Conservation (phyloP, 176 grass and related monocot genomes). For the Phoenix dactylifera region DNA sequence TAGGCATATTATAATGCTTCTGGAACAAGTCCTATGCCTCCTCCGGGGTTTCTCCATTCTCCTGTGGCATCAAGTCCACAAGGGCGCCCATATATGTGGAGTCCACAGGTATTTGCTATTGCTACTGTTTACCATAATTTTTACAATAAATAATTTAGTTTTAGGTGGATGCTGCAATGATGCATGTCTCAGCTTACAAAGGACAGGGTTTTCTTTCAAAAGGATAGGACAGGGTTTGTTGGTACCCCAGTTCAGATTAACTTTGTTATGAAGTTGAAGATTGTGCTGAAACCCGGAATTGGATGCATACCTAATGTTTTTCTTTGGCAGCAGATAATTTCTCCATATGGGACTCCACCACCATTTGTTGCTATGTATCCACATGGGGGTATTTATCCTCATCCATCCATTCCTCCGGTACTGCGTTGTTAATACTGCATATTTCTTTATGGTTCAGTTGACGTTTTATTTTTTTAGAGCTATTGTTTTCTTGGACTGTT, state of each 20-base stretch:
- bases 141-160: conserved; percentile 9
- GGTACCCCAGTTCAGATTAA: no score
- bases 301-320: conserved; percentile 3
- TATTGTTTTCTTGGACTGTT: no score
- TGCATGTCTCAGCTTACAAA: no score
- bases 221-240: no score
- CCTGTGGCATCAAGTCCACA: conserved; percentile 32
- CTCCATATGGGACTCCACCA: conserved; percentile 42
- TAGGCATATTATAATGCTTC: conserved; percentile 51
- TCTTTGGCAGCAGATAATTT: conserved; percentile 40
- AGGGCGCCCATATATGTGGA: conserved; percentile 53
- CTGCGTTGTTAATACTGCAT: background rate
- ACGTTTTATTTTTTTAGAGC: no score
- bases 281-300: no score
- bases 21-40: conserved; percentile 40
- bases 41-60: conserved; percentile 42
- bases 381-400: conserved; percentile 50
- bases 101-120: conserved; percentile 37
- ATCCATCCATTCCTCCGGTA: conserved; percentile 38
- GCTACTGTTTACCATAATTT: conserved; percentile 4
- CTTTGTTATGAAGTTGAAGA: no score
- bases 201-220: no score
- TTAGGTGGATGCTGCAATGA: no score
- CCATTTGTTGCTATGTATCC: conserved; percentile 49
- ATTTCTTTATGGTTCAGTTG: no score